Base-by-base conservation (phyloP, 2,329 filamentous ascomycete species). In the Sporothrix dimorphospora region DNA sequence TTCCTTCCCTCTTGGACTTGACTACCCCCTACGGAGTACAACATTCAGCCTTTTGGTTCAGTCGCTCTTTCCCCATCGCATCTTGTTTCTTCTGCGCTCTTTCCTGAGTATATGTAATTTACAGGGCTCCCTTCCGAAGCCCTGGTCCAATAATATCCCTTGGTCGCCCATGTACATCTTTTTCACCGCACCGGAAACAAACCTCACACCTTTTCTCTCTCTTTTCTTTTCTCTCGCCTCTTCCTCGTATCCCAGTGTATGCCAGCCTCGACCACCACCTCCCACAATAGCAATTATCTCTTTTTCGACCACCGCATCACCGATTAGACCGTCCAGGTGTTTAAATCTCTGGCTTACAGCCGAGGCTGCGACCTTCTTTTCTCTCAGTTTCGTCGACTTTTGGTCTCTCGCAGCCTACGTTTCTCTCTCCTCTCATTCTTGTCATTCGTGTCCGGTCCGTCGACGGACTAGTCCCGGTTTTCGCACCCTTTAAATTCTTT, bases 381-480 rank as follows among this genome's bases (percentile, higher is more conserved):
- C n/a, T 9, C 59, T 27, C 12, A 14, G 40, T 45, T 45, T 24
- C 40, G 4, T 12, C 21, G n/a, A 8, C 11, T 27, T 45, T 45
- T 27, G n/a, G n/a, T n/a, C n/a, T n/a, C n/a, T n/a, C n/a, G n/a
- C n/a, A n/a, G n/a, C n/a, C n/a, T n/a, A n/a, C n/a, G n/a, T n/a
- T n/a, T n/a, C 66, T 69, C 12, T 69, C 24, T 55, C 27, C 5
- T 27, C 27, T 7, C 16, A 24, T 53, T 69, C 47, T 69, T 21
- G 27, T 40, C 34, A 24, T 30, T 71, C 70, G 51, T 68, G 59
- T 45, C 11, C 9, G n/a, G 38, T 65, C 59, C 59, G 59, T 65
- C 59, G 59, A 65, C 42, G 51, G 67, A 61, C 71, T 69, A 72
- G 71, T 69, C 65, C 71, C 71, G 70, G 55, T 72, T 72, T 72